Evolutionary conservation across 768 basidiomycete species (phyloP).

Genomic region (Mycena amicta): DNA sequence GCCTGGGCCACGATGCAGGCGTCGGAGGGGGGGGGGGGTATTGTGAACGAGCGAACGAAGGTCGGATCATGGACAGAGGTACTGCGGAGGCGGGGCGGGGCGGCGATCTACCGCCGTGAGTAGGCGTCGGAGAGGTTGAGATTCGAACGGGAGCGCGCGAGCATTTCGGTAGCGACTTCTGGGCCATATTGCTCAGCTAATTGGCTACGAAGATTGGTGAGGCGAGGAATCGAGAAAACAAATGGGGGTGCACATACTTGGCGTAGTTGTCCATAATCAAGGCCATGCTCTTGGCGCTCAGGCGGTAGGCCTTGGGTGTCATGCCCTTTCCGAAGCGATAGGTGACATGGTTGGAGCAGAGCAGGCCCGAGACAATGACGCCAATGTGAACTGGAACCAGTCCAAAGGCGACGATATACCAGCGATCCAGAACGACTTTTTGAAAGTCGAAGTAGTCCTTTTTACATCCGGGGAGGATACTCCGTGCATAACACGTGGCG

Average conservation of each 20-base stretch:
- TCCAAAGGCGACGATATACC: constrained; percentile 68
- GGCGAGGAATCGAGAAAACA: not conserved
- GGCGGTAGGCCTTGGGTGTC: constrained; percentile 82
- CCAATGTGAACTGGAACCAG: constrained; percentile 69
- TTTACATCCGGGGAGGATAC: constrained; percentile 76
- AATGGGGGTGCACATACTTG: constrained; percentile 42
- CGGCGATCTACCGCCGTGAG: not conserved
- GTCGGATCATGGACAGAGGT: too few relatives aligned
- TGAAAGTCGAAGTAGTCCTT: constrained; percentile 60
- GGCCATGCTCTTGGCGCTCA: constrained; percentile 74
- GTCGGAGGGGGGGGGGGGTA: too few relatives aligned
- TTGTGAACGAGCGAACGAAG: too few relatives aligned
- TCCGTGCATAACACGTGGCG: constrained; percentile 74
- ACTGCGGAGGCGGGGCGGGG: too few relatives aligned
- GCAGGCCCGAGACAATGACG: constrained; percentile 62
- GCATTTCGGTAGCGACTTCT: constrained; percentile 56
- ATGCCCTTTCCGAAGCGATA: constrained; percentile 88
- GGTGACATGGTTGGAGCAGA: constrained; percentile 84
- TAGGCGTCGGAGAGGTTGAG: constrained; percentile 35
- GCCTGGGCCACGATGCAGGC: too few relatives aligned
- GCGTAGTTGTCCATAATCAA: constrained; percentile 87
- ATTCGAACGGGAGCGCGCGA: constrained; percentile 59
- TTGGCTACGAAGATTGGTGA: constrained; percentile 53
- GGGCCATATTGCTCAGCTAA: constrained; percentile 71
- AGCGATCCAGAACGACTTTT: constrained; percentile 52